Conservation (phyloP, 2,329 filamentous ascomycete species). For the Mariannaea sp. region DNA sequence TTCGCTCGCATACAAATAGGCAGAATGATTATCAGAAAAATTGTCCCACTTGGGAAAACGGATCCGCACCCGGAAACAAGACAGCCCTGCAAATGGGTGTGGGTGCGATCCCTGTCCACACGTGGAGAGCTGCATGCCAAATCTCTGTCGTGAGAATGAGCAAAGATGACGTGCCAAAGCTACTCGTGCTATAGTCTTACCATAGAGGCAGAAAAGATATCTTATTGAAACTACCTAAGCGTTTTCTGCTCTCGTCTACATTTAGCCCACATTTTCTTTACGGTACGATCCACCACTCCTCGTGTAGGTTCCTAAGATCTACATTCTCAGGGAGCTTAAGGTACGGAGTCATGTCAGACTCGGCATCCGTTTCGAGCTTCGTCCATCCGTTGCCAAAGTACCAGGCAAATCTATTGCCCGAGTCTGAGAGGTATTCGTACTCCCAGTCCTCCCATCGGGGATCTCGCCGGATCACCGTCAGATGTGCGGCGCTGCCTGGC, state of each 20-base stretch:
- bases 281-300: conserved; percentile 66
- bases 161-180: conserved; percentile 28
- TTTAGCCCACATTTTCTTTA: conserved; percentile 22
- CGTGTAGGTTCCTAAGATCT: conserved; percentile 66
- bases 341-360: conserved; percentile 67
- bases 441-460: conserved; percentile 62
- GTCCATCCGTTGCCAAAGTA: conserved; percentile 73
- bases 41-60: conserved; percentile 8
- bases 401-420: conserved; percentile 60
- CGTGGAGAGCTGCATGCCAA: conserved; percentile 5
- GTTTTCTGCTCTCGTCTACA: conserved; percentile 5
- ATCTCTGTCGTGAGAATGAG: conserved; percentile 17
- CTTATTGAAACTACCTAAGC: too few relatives aligned
- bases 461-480: conserved; percentile 61
- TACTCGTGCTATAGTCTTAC: background rate
- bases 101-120: conserved; percentile 10
- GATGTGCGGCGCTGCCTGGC: conserved; percentile 69
- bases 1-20: background rate
- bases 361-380: conserved; percentile 57
- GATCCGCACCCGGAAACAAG: background rate
- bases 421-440: conserved; percentile 51
- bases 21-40: too few relatives aligned
- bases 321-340: conserved; percentile 59
- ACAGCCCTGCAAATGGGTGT: background rate
- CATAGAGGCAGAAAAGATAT: conserved; percentile 1